phyloP scores from a whole-genome alignment of 192 early-diverging fungal genomes.

The Coemansia sp. region DNA sequence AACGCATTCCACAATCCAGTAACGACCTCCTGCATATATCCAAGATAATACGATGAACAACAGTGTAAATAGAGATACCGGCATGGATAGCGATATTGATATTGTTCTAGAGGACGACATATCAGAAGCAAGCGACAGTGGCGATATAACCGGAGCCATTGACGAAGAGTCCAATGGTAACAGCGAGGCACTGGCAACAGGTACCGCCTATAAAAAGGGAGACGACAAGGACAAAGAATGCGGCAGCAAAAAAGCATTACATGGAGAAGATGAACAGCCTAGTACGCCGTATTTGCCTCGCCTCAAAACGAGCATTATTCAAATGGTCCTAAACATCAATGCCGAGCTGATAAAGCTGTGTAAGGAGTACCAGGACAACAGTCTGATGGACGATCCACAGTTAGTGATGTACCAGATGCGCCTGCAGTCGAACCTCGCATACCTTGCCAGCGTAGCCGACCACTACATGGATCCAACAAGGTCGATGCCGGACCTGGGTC shows the following conservation, averaged over 20 bases:
- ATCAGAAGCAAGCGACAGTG: constrained; percentile 26
- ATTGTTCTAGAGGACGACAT: constrained; percentile 46
- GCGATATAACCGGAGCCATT: neutral
- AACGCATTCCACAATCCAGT: neutral
- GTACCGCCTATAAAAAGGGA: neutral
- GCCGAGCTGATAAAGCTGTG: constrained; percentile 60
- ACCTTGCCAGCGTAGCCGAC: constrained; percentile 64
- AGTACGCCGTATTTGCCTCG: constrained; percentile 41
- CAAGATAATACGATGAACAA: too few species aligned
- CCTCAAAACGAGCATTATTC: constrained; percentile 55
- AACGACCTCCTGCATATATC: too few species aligned
- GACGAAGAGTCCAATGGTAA: neutral
- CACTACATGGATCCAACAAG: constrained; percentile 50
- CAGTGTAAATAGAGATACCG: constrained; percentile 25
- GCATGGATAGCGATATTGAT: constrained; percentile 45
- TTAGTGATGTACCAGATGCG: constrained; percentile 60
- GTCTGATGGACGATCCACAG: constrained; percentile 60
- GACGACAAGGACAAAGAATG: constrained; percentile 8
- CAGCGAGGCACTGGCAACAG: neutral
- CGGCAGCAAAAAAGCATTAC: constrained; percentile 5
- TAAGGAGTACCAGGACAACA: constrained; percentile 64
- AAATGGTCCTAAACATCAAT: constrained; percentile 65
- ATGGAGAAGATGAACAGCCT: constrained; percentile 37
- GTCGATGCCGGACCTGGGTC: constrained; percentile 39
- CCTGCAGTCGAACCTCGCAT: constrained; percentile 65